phyloP scores from a whole-genome alignment of 768 basidiomycete genomes.

The Cystobasidium onofrii region DNA sequence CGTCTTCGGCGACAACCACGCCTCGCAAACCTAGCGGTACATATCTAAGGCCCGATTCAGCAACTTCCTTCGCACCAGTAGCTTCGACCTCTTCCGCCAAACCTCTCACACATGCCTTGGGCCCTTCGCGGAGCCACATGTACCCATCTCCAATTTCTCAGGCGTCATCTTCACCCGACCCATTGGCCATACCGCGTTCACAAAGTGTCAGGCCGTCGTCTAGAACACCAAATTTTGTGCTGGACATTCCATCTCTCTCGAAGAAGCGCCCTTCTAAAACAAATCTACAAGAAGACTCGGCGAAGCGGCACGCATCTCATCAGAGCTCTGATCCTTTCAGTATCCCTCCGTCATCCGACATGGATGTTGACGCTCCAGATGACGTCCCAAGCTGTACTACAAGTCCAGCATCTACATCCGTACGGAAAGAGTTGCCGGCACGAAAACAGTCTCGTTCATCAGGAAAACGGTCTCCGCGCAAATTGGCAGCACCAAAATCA shows the following conservation, averaged over 20 bases:
- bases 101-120: not conserved
- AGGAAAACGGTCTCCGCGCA: not conserved
- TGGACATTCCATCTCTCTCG: not conserved
- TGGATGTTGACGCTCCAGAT: constrained; percentile 10
- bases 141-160: not conserved
- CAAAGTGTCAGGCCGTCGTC: not conserved
- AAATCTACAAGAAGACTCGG: not conserved
- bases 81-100: not conserved
- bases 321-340: constrained; percentile 1
- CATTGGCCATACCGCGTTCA: not conserved
- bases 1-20: not conserved
- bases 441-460: not conserved
- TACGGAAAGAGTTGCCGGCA: not conserved
- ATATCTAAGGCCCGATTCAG: not conserved
- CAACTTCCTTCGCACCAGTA: not conserved
- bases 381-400: not conserved
- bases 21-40: not conserved
- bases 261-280: not conserved
- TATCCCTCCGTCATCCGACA: not conserved
- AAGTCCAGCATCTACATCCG: not conserved
- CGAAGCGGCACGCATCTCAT: not conserved
- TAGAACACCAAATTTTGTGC: not conserved
- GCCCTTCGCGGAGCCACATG: not conserved
- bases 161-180: constrained; percentile 17
- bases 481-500: not conserved